Evolutionary conservation across 2,329 filamentous ascomycete genomes (phyloP).

Genomic region (Aspergillus luchuensis): DNA sequence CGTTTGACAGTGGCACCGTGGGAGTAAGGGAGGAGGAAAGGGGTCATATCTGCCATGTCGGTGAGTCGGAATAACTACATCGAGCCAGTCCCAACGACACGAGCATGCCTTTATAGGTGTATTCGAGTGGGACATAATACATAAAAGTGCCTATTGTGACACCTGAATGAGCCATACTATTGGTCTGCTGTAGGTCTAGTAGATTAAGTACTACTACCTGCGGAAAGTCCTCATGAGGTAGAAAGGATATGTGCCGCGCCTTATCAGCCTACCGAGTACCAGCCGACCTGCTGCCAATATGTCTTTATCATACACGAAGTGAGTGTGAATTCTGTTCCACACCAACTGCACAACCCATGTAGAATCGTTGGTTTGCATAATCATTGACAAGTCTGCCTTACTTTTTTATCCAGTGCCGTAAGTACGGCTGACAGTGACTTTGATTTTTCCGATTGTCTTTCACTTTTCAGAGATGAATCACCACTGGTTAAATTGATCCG

Average conservation of each 20-base stretch:
- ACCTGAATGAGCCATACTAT: neutral
- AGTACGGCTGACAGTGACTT: neutral
- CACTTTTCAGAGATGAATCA: neutral
- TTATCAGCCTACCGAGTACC: neutral
- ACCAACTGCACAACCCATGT: neutral
- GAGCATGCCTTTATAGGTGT: neutral
- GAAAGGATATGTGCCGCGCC: neutral
- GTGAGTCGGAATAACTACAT: conserved; percentile 3
- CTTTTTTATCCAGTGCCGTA: neutral
- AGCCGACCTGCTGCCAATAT: neutral
- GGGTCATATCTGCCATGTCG: neutral
- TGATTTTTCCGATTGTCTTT: neutral
- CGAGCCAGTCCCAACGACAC: neutral
- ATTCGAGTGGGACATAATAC: neutral
- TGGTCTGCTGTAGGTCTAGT: neutral
- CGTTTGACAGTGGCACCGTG: neutral
- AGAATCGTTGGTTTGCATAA: neutral
- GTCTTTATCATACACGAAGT: neutral
- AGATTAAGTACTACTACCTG: neutral
- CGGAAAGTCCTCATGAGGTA: neutral
- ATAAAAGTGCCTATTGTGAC: neutral
- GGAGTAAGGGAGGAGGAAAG: conserved; percentile 3
- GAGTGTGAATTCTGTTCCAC: neutral
- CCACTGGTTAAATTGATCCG: no score
- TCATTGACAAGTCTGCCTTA: neutral